phyloP scores from a whole-genome alignment of 345 rosid species.

The Anastatica hierochuntica region DNA sequence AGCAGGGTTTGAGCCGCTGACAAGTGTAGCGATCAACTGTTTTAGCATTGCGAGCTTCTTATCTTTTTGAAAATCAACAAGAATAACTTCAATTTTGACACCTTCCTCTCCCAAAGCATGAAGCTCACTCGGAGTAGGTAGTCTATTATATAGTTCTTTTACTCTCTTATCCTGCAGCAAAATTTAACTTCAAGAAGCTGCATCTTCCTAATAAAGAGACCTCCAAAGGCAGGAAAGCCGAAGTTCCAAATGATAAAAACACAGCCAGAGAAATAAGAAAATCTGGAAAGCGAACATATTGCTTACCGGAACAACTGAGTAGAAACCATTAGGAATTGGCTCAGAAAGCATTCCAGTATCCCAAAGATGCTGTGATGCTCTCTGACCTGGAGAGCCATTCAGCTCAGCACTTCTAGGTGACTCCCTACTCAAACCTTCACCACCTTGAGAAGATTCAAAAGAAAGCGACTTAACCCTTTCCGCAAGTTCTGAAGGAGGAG shows the following conservation, averaged over 20 bases:
- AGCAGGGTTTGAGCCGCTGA: conserved; percentile 76
- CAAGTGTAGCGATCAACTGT: conserved; percentile 65
- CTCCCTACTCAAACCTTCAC: conserved; percentile 45
- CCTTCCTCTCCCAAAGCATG: conserved; percentile 71
- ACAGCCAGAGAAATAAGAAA: background rate
- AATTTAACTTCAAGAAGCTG: conserved; percentile 2
- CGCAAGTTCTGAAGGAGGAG: conserved; percentile 63
- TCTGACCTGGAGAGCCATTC: conserved; percentile 53
- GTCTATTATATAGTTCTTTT: conserved; percentile 51
- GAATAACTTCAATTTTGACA: conserved; percentile 62
- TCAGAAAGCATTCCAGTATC: conserved; percentile 73
- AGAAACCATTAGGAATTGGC: conserved; percentile 84
- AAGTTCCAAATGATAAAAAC: conserved; percentile 1
- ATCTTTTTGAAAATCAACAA: conserved; percentile 81
- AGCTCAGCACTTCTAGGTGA: conserved; percentile 60
- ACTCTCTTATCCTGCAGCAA: conserved; percentile 77
- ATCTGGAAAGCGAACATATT: background rate
- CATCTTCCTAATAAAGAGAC: conserved; percentile 1
- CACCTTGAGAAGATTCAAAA: conserved; percentile 65
- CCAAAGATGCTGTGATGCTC: conserved; percentile 88
- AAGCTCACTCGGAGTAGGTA: conserved; percentile 85
- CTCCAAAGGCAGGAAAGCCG: background rate
- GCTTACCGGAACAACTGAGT: conserved; percentile 69
- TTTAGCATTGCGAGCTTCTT: conserved; percentile 86
- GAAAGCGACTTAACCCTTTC: conserved; percentile 70